Conservation (phyloP, 805 yeast species). For the Lipomyces starkeyi region DNA sequence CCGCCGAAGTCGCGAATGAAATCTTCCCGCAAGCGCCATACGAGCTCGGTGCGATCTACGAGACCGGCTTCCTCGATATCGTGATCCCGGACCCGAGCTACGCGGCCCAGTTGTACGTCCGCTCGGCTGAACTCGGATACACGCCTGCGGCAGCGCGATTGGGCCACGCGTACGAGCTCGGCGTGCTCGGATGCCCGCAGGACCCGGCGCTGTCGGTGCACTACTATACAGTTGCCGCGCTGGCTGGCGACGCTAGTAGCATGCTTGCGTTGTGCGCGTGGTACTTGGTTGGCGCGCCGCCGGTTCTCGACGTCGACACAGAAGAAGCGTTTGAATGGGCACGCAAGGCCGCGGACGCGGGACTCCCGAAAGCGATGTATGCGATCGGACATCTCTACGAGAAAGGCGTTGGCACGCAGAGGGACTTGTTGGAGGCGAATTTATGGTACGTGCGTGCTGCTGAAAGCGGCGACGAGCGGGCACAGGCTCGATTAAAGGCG, state of each 20-base stretch:
- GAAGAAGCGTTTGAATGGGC: conserved; percentile 97
- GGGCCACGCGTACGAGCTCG: conserved; percentile 85
- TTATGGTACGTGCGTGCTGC: conserved; percentile 81
- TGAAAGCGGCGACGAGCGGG: conserved; percentile 60
- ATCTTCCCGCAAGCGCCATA: conserved; percentile 91
- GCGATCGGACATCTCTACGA: conserved; percentile 84
- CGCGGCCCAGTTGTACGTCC: conserved; percentile 83
- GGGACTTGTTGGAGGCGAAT: conserved; percentile 62
- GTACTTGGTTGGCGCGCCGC: conserved; percentile 91
- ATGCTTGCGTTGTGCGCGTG: conserved; percentile 97
- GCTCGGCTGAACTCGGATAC: conserved; percentile 88
- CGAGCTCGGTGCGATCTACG: conserved; percentile 85
- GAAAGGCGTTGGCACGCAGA: conserved; percentile 83
- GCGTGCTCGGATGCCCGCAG: conserved; percentile 67
- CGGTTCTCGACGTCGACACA: conserved; percentile 76
- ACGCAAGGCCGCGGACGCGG: conserved; percentile 75
- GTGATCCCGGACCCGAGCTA: conserved; percentile 82
- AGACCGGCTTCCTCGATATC: conserved; percentile 83
- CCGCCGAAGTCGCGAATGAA: conserved; percentile 82
- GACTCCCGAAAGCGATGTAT: conserved; percentile 80
- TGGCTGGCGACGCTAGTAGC: conserved; percentile 83
- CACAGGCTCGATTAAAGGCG: conserved; percentile 46
- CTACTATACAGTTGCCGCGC: conserved; percentile 89
- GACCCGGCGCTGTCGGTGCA: conserved; percentile 87
- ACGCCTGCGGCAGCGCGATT: conserved; percentile 76